These are phyloP conservation scores for Nannizzia gypsea DNA, from an alignment of 2,329 filamentous ascomycete genomes.

Conservation along the genomic window DNA sequence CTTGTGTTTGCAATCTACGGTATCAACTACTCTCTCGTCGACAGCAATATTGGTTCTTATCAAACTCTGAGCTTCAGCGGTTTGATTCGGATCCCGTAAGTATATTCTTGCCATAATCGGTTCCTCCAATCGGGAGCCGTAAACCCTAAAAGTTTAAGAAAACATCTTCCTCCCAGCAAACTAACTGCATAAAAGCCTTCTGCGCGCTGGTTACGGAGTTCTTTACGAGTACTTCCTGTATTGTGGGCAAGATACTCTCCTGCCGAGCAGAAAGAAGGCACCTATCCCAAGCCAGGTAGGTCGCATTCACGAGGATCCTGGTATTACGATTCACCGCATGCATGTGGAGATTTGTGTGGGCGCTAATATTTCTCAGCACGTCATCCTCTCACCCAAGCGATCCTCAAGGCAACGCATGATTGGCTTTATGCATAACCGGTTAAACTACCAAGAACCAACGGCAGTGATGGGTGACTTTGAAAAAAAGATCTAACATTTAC, in stretches of 20 bases:
- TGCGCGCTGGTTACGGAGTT: too few species aligned
- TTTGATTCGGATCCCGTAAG: too few species aligned
- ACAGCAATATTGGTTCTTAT: not conserved
- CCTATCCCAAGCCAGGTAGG: not conserved
- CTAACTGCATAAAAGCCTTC: too few species aligned
- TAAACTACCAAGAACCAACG: not conserved
- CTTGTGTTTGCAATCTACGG: not conserved
- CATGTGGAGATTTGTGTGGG: not conserved
- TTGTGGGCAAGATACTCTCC: not conserved
- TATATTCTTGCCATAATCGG: too few species aligned
- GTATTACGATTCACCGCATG: not conserved
- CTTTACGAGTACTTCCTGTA: too few species aligned
- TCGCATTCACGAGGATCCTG: not conserved
- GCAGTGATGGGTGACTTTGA: not conserved
- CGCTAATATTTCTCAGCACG: not conserved
- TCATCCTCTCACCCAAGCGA: not conserved
- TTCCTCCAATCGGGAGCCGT: not conserved
- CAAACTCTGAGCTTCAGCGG: not conserved
- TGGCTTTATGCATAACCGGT: not conserved
- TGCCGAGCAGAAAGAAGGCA: not conserved
- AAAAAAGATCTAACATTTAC: too few species aligned
- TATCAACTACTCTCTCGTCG: not conserved
- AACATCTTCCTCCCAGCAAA: not conserved
- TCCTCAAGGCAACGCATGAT: not conserved
- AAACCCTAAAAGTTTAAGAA: constrained; percentile 3